Evolutionary conservation across 345 rosid species (phyloP).

Genomic region (Aethionema arabicum): DNA sequence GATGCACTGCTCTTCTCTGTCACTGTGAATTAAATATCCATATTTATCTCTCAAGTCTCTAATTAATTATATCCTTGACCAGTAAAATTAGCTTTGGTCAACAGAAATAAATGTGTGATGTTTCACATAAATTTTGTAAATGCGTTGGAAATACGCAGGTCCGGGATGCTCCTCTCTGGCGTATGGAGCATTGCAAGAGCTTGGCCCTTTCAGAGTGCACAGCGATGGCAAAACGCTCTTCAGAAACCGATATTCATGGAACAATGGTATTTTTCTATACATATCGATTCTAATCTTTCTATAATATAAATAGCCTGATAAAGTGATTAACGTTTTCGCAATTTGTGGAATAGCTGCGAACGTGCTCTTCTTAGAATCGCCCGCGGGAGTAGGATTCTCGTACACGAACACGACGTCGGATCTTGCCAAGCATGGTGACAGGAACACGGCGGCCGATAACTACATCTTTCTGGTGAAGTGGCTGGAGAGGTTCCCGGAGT

Average conservation of each 20-base stretch:
- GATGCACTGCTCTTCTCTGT: constrained; percentile 25
- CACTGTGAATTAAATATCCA: background rate
- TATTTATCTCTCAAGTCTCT: no score
- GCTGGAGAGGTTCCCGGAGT: constrained; percentile 85
- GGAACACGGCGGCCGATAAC: constrained; percentile 62
- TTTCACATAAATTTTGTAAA: background rate
- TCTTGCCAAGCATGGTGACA: constrained; percentile 51
- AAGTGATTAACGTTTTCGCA: no score
- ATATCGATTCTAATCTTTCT: no score
- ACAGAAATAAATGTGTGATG: no score
- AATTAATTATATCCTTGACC: background rate
- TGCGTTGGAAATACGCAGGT: constrained; percentile 74
- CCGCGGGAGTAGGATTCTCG: constrained; percentile 89
- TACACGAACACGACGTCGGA: constrained; percentile 73
- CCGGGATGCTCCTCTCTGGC: constrained; percentile 97
- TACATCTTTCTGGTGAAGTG: constrained; percentile 67
- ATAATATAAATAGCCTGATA: no score
- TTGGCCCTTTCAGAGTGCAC: constrained; percentile 82
- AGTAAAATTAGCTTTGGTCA: background rate
- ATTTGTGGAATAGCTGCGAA: constrained; percentile 50
- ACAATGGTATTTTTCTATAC: constrained; percentile 41
- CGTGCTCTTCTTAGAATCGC: constrained; percentile 78
- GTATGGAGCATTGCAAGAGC: constrained; percentile 87
- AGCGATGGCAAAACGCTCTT: constrained; percentile 74
- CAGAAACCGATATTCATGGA: constrained; percentile 81